Conservation (phyloP, 306 rosid genomes). For the Lathyrus sativus region DNA sequence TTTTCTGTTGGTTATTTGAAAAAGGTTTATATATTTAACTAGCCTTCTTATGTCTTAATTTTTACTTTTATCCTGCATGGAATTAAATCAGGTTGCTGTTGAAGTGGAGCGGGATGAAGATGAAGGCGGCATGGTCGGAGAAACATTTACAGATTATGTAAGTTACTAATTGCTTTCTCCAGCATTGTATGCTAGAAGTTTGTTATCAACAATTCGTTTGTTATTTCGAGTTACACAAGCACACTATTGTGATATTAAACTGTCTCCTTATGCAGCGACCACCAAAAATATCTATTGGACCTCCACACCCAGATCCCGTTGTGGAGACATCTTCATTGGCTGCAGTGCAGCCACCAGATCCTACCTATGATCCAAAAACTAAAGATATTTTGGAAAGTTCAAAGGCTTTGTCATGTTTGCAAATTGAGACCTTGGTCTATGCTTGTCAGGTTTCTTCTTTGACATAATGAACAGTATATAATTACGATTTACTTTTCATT, state of each 20-base stretch:
- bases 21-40: constrained; percentile 23
- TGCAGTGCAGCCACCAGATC: constrained; percentile 99
- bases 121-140: constrained; percentile 93
- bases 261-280: constrained; percentile 73
- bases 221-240: constrained; percentile 39
- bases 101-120: constrained; percentile 99
- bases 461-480: constrained; percentile 39
- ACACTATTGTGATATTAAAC: constrained; percentile 34
- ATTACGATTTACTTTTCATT: constrained; percentile 28
- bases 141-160: constrained; percentile 97
- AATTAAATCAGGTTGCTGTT: constrained; percentile 73
- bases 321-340: constrained; percentile 97
- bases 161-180: constrained; percentile 47
- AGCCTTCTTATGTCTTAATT: constrained; percentile 3
- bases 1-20: constrained; percentile 7
- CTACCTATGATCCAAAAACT: constrained; percentile 75
- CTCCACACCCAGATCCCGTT: constrained; percentile 92
- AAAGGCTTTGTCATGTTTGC: constrained; percentile 87
- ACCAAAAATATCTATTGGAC: constrained; percentile 89
- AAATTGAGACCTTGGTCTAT: constrained; percentile 95
- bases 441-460: constrained; percentile 88
- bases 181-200: constrained; percentile 27
- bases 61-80: constrained; percentile 30
- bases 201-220: constrained; percentile 28
- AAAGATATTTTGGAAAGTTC: constrained; percentile 68